Conservation (phyloP, 2,329 filamentous ascomycete species). For the Knufia fluminis region DNA sequence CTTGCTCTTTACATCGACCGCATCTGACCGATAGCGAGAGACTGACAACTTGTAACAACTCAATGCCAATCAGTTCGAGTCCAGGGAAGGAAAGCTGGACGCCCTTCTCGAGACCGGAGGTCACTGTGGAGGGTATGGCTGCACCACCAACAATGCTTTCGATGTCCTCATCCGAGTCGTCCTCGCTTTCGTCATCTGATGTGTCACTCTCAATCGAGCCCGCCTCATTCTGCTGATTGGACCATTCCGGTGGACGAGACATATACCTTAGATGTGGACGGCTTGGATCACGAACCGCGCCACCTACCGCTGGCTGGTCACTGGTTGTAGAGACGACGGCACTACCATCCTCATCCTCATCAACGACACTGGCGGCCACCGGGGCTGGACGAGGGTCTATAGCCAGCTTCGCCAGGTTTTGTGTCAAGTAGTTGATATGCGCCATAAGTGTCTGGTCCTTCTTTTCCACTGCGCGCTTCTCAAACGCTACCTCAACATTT, state of each 20-base stretch:
- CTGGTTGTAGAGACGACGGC: neutral
- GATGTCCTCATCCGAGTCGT: slow-evolving; percentile 25
- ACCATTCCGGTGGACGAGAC: slow-evolving; percentile 70
- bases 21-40: slow-evolving; percentile 68
- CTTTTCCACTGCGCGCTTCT: slow-evolving; percentile 47
- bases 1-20: slow-evolving; percentile 63
- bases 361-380: neutral
- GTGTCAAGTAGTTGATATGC: slow-evolving; percentile 64
- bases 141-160: slow-evolving; percentile 28
- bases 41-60: slow-evolving; percentile 59
- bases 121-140: slow-evolving; percentile 40
- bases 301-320: slow-evolving; percentile 14
- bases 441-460: slow-evolving; percentile 58
- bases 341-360: neutral
- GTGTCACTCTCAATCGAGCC: slow-evolving; percentile 34
- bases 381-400: slow-evolving; percentile 40
- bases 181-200: slow-evolving; percentile 34
- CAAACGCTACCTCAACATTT: slow-evolving; percentile 57
- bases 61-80: slow-evolving; percentile 66
- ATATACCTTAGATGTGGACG: slow-evolving; percentile 62
- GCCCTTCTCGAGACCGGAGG: slow-evolving; percentile 38
- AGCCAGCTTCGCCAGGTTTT: slow-evolving; percentile 60
- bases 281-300: slow-evolving; percentile 28
- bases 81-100: slow-evolving; percentile 72
- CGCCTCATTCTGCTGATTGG: slow-evolving; percentile 27